These are phyloP conservation scores for Lipomyces mesembrius DNA, from an alignment of 805 yeast genomes.

Conservation along the genomic window DNA sequence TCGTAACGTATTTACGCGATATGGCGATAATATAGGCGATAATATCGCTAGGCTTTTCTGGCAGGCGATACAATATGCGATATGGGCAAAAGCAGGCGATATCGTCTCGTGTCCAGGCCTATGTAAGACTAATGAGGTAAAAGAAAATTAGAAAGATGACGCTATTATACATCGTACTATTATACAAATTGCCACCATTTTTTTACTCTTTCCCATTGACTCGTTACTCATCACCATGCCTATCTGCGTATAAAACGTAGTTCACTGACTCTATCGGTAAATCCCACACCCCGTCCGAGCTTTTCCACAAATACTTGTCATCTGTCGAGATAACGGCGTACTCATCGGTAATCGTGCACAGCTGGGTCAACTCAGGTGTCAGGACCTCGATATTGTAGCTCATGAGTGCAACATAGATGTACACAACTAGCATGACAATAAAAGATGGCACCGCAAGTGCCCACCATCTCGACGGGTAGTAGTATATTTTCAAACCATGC, in stretches of 20 bases:
- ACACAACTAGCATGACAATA: slow-evolving; percentile 71
- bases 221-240: slow-evolving; percentile 12
- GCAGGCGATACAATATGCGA: too few species aligned
- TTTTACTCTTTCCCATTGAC: slow-evolving; percentile 10
- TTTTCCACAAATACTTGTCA: slow-evolving; percentile 53
- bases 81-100: too few species aligned
- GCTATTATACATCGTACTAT: neutral
- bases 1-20: too few species aligned
- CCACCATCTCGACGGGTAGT: slow-evolving; percentile 93
- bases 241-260: slow-evolving; percentile 57
- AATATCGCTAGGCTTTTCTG: too few species aligned
- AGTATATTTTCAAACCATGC: slow-evolving; percentile 60
- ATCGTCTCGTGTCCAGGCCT: too few species aligned
- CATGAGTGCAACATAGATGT: slow-evolving; percentile 69
- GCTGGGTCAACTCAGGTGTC: slow-evolving; percentile 62
- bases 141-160: neutral
- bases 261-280: slow-evolving; percentile 74
- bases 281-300: slow-evolving; percentile 88
- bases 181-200: neutral
- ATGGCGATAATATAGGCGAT: too few species aligned
- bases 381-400: slow-evolving; percentile 76
- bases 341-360: slow-evolving; percentile 72
- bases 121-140: neutral
- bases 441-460: slow-evolving; percentile 76
- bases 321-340: slow-evolving; percentile 53